Base-by-base conservation (phyloP, 306 rosid genomes). In the Delonix regia region DNA sequence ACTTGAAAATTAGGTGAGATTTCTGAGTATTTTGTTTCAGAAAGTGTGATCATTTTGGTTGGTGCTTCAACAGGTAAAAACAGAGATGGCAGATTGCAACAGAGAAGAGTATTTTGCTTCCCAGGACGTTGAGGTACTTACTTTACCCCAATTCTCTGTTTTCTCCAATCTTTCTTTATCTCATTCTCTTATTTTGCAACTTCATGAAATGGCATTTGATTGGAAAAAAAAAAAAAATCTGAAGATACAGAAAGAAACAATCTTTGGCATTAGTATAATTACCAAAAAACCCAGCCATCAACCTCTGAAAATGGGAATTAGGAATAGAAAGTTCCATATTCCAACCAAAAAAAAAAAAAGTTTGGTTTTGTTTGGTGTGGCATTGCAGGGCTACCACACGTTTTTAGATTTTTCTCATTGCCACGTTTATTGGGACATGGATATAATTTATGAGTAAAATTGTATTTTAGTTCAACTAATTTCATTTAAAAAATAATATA, bases 71-170 rank as follows among this genome's bases (percentile, higher is more conserved):
- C 52, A 86, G 87, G 63, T 72, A 36, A 21, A 41, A 74, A 57
- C 51, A 19, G 79, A 83, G 78, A 92, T 94, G 99, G 94, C 88
- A 69, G 97, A 86, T 25, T 86, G 83, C 88, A 84, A 85, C 55
- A 78, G 88, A 51, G 90, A 88, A 75, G 86, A 69, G 61, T 89
- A 82, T 83, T 89, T 85, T 80, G 48, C 87, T 25, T 68, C 90
- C 55, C 86, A 84, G 53, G 49, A 83, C 39, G 85, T 74, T 36
- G 87, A 90, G 97, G 99, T 94, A 82, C 76, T 38, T 94, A 82
- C 76, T 38, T 53, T 9, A 62, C 18, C 48, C 67, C 5, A 55
- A 38, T 75, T 8, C 33, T 1, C 21, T 51, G 9, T 19, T 9
- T 0, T 73, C 0, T 6, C 19, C 0, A 24, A 18, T 12, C 5